A percentile compares a stretch with the other conserved stretches of the same genome.
Evolutionary conservation across 495 filamentous ascomycete species (phyloP).

Genomic region (Astrocystis sublimbata): DNA sequence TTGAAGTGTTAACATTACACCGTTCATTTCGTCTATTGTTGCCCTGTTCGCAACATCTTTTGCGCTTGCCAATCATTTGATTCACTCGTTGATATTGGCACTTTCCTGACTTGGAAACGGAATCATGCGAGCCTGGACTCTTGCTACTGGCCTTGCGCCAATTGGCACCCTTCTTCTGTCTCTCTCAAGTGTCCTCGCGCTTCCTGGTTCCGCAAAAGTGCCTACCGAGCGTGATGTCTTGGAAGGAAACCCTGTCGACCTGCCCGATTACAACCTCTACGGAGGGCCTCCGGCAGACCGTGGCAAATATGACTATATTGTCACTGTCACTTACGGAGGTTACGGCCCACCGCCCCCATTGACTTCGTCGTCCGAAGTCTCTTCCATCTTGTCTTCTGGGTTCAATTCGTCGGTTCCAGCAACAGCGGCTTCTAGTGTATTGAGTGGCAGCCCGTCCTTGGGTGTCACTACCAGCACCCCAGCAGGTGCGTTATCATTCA

Average conservation of each 20-base stretch:
- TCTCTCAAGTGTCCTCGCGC: slow-evolving; percentile 30
- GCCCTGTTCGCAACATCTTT: neutral
- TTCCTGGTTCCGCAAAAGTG: slow-evolving; percentile 28
- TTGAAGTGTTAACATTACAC: neutral
- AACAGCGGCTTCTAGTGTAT: neutral
- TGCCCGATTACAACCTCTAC: slow-evolving; percentile 29
- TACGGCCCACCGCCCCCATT: slow-evolving; percentile 42
- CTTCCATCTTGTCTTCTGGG: slow-evolving; percentile 10
- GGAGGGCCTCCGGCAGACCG: slow-evolving; percentile 26
- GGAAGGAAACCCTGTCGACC: slow-evolving; percentile 15
- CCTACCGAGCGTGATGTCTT: slow-evolving; percentile 23
- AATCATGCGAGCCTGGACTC: slow-evolving; percentile 41
- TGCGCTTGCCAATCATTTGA: neutral
- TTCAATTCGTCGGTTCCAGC: neutral
- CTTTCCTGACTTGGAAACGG: neutral
- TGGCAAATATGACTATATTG: slow-evolving; percentile 42
- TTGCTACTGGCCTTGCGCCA: slow-evolving; percentile 38
- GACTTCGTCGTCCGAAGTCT: slow-evolving; percentile 26
- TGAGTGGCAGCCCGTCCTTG: neutral
- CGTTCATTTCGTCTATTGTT: neutral
- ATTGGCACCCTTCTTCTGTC: slow-evolving; percentile 35
- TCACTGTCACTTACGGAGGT: slow-evolving; percentile 42
- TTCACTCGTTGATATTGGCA: neutral
- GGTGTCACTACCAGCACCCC: neutral
- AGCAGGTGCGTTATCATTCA: neutral